These are phyloP conservation scores for Arbutus unedo DNA, from an alignment of 148 eudicot genomes.

Conservation along the genomic window DNA sequence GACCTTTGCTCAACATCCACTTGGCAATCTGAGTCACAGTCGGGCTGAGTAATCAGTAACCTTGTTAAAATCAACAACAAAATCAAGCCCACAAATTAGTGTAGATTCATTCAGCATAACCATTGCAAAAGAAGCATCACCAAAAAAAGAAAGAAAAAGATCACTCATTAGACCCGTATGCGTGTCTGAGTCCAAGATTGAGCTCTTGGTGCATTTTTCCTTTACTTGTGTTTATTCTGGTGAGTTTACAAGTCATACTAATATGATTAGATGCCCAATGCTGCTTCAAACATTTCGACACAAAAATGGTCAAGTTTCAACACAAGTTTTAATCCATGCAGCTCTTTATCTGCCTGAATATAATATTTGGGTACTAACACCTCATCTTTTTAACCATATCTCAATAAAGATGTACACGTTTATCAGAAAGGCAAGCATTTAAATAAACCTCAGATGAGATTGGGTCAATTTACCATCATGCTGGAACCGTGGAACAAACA, in stretches of 20 bases:
- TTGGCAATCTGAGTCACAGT: constrained; percentile 60
- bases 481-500: neutral
- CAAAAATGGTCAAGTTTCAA: neutral
- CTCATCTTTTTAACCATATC: neutral
- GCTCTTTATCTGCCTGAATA: neutral
- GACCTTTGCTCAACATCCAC: constrained; percentile 98
- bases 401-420: neutral
- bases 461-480: neutral
- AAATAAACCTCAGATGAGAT: constrained; percentile 5
- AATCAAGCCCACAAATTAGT: neutral
- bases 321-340: constrained; percentile 2
- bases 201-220: neutral
- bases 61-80: neutral
- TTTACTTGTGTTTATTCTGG: neutral
- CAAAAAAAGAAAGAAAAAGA: neutral
- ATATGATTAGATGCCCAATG: neutral
- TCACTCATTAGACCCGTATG: neutral
- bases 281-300: neutral
- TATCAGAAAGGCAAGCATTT: neutral
- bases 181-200: neutral
- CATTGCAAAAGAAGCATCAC: neutral
- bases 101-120: neutral
- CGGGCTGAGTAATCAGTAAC: constrained; percentile 5
- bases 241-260: neutral
- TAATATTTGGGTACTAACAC: neutral